Percentiles rank a stretch among this genome's conserved stretches.
Evolutionary conservation across 2,329 filamentous ascomycete species (phyloP).

Genomic region (Paecilomyces sp.): DNA sequence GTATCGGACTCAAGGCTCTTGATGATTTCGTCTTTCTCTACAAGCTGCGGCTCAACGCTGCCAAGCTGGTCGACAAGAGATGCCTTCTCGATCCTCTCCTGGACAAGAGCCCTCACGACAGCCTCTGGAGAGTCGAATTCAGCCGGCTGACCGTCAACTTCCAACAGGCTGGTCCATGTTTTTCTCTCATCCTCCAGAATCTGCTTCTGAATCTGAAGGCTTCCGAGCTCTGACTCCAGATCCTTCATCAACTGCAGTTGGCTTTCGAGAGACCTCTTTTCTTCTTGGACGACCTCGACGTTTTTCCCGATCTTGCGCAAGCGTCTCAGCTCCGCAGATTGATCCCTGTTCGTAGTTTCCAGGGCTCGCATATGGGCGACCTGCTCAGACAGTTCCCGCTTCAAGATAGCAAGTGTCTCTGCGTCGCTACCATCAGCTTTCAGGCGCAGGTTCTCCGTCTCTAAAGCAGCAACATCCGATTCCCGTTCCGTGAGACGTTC

Average conservation of each 20-base stretch:
- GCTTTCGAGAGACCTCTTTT: constrained; percentile 76
- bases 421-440: constrained; percentile 83
- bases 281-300: constrained; percentile 91
- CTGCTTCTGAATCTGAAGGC: constrained; percentile 74
- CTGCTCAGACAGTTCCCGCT: constrained; percentile 82
- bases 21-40: constrained; percentile 69
- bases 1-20: constrained; percentile 65
- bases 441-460: constrained; percentile 73
- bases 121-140: constrained; percentile 85
- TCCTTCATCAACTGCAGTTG: constrained; percentile 68
- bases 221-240: constrained; percentile 68
- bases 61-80: constrained; percentile 77
- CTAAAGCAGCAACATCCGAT: constrained; percentile 62
- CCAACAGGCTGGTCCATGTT: constrained; percentile 80
- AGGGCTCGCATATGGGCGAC: constrained; percentile 83
- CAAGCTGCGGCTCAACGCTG: constrained; percentile 67
- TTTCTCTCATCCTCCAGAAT: constrained; percentile 80
- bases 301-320: constrained; percentile 74
- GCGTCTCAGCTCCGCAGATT: constrained; percentile 70
- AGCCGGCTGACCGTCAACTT: constrained; percentile 56
- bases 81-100: constrained; percentile 72
- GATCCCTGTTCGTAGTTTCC: constrained; percentile 73
- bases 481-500: constrained; percentile 63
- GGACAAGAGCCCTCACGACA: constrained; percentile 74
- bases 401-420: constrained; percentile 78